Evolutionary conservation across 225 moss, liverwort and hornwort species (phyloP).

Genomic region (Pseudoscleropodium purum): DNA sequence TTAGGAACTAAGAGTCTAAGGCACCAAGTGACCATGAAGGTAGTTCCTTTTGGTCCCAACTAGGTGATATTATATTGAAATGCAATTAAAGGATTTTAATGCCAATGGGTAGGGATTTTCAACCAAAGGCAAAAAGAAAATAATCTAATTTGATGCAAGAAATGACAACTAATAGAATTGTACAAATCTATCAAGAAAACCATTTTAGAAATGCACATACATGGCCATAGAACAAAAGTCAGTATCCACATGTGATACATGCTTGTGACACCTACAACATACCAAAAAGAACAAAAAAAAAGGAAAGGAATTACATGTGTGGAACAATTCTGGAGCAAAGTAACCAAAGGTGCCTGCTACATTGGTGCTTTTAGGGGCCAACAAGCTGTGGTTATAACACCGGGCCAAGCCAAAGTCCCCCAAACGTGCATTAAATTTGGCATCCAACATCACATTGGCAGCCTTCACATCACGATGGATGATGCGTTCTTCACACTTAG

Average conservation of each 20-base stretch:
- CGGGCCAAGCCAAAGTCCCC: neutral
- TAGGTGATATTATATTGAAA: neutral
- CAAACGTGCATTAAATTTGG: neutral
- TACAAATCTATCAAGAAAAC: neutral
- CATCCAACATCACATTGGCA: neutral
- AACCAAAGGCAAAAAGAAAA: neutral
- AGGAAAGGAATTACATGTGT: neutral
- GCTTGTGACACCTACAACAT: neutral
- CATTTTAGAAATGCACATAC: neutral
- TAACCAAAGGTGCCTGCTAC: neutral
- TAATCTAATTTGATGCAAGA: rapidly evolving
- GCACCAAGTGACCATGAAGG: neutral
- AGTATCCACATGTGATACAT: neutral
- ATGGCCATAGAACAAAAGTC: no score
- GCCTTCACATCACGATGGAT: neutral
- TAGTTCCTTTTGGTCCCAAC: neutral
- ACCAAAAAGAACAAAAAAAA: neutral
- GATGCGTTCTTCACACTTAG: neutral
- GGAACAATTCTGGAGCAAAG: slow-evolving; percentile 17
- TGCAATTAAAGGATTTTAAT: neutral
- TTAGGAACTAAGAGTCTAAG: neutral
- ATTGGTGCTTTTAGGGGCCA: neutral
- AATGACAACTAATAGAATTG: neutral
- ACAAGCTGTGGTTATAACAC: neutral
- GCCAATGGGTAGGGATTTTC: neutral